These are phyloP conservation scores for Yamadazyma trypodendri DNA, from an alignment of 1,139 yeast species.

Conservation along the genomic window DNA sequence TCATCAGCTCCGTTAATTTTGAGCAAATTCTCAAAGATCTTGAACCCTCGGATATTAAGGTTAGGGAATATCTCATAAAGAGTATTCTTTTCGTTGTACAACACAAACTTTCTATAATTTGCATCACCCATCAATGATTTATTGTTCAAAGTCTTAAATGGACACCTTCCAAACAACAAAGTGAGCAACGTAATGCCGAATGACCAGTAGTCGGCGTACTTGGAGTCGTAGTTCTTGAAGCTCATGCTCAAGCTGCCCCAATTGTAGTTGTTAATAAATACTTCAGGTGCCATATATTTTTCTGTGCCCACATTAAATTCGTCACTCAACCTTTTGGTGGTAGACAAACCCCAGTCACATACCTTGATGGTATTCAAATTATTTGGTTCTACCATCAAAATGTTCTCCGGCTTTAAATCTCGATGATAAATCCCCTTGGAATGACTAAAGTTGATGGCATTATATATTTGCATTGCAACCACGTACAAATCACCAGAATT, in stretches of 20 bases:
- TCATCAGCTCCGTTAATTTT: slow-evolving; percentile 36
- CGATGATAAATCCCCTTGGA: slow-evolving; percentile 48
- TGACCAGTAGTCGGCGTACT: slow-evolving; percentile 43
- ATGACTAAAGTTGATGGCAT: slow-evolving; percentile 44
- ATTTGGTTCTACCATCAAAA: slow-evolving; percentile 21
- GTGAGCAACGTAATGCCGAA: slow-evolving; percentile 45
- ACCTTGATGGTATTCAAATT: slow-evolving; percentile 31
- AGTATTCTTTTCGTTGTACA: slow-evolving; percentile 31
- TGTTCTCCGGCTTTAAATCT: slow-evolving; percentile 56
- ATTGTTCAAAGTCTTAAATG: slow-evolving; percentile 30
- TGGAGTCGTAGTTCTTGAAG: slow-evolving; percentile 30
- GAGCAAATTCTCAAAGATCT: slow-evolving; percentile 33
- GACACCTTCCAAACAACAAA: slow-evolving; percentile 48
- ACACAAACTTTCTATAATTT: slow-evolving; percentile 39
- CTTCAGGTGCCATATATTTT: slow-evolving; percentile 59
- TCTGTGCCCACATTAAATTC: slow-evolving; percentile 58
- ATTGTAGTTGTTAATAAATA: slow-evolving; percentile 22
- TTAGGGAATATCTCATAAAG: slow-evolving; percentile 44
- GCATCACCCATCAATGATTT: slow-evolving; percentile 27
- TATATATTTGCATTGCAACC: slow-evolving; percentile 37
- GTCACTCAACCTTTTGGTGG: slow-evolving; percentile 30
- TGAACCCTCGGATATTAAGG: slow-evolving; percentile 38
- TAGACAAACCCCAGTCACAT: slow-evolving; percentile 60
- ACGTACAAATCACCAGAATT: slow-evolving; percentile 20
- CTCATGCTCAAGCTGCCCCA: slow-evolving; percentile 14